These are phyloP conservation scores for Pythium phragmitis DNA, from an alignment of 352 stramenopile genomes.

Conservation along the genomic window DNA sequence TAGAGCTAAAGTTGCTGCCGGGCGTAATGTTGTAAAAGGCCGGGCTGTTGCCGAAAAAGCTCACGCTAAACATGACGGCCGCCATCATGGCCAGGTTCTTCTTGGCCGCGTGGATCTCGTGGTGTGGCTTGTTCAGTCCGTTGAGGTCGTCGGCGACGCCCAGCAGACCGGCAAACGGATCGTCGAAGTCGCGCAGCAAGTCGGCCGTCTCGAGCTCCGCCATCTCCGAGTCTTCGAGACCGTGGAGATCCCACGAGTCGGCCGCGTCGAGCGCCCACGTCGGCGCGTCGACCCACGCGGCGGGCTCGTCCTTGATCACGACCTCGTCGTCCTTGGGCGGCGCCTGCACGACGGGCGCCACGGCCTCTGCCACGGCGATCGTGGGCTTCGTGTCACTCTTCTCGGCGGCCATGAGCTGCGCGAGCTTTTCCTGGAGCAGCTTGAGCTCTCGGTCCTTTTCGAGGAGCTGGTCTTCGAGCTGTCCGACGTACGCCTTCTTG, in stretches of 20 bases:
- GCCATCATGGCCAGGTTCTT: constrained; percentile 91
- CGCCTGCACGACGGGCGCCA: not conserved
- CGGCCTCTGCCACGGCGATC: constrained; percentile 33
- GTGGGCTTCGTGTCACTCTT: constrained; percentile 62
- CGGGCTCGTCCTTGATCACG: constrained; percentile 66
- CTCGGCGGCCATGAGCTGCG: constrained; percentile 50
- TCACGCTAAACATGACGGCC: constrained; percentile 86
- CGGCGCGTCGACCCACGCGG: constrained; percentile 29
- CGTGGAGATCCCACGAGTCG: constrained; percentile 55
- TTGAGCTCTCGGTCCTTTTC: constrained; percentile 82
- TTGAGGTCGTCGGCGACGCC: constrained; percentile 30
- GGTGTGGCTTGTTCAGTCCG: constrained; percentile 38
- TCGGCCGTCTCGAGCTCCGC: constrained; percentile 59
- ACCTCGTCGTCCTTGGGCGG: constrained; percentile 26
- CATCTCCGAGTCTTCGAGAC: constrained; percentile 58
- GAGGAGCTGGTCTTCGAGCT: constrained; percentile 80
- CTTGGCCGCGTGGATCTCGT: constrained; percentile 83
- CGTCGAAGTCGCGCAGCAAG: constrained; percentile 72
- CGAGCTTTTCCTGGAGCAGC: constrained; percentile 69
- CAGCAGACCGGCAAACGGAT: constrained; percentile 40
- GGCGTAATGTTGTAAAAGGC: constrained; percentile 72
- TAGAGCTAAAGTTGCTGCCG: constrained; percentile 78
- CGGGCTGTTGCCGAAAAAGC: constrained; percentile 76
- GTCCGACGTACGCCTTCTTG: constrained; percentile 87
- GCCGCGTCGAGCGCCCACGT: constrained; percentile 29